These are phyloP conservation scores for Picea sitchensis DNA, from an alignment of 75 land plant genomes.

Conservation along the genomic window DNA sequence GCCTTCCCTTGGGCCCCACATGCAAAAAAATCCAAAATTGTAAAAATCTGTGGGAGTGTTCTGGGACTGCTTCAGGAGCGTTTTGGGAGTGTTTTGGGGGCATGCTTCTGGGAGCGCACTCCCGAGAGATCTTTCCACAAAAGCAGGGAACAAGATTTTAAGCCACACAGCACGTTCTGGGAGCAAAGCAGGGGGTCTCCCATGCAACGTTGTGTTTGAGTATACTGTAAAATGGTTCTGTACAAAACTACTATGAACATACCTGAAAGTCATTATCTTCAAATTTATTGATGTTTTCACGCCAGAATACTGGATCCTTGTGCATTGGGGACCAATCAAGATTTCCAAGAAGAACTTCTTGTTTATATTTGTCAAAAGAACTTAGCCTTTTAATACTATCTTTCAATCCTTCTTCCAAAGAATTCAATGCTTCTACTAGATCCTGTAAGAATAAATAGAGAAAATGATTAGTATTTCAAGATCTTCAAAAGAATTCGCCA, in stretches of 20 bases:
- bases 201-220: no score
- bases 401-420: conserved; percentile 73
- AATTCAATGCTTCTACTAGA: conserved; percentile 68
- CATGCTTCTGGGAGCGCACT: no score
- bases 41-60: no score
- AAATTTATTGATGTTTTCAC: conserved; percentile 79
- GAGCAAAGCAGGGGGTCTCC: no score
- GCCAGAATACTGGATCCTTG: conserved; percentile 93
- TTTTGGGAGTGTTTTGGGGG: no score
- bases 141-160: no score
- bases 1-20: no score
- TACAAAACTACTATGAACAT: not conserved
- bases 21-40: no score
- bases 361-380: conserved; percentile 95
- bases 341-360: conserved; percentile 83
- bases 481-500: not conserved
- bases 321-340: conserved; percentile 98
- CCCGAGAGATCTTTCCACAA: no score
- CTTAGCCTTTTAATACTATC: conserved; percentile 82
- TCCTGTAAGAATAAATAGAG: conserved; percentile 41
- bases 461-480: not conserved
- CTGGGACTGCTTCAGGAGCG: no score
- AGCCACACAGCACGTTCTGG: no score
- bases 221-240: not conserved
- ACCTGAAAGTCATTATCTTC: conserved; percentile 98